A percentile compares a stretch with the other conserved stretches of the same genome.
phyloP scores from a whole-genome alignment of 2,329 filamentous ascomycete genomes.

The Colletotrichum eremochloae region DNA sequence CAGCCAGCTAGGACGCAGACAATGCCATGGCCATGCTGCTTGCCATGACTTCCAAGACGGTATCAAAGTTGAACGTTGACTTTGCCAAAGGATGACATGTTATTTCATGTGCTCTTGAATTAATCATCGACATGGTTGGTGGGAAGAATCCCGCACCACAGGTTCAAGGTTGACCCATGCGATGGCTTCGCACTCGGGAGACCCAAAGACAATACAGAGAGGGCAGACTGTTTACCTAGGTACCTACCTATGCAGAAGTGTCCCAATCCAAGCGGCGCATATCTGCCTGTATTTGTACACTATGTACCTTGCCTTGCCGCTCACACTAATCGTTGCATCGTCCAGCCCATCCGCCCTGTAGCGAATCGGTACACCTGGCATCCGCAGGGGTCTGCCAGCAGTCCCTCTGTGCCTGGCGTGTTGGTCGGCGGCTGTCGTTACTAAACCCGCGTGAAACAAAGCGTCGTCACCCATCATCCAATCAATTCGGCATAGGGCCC shows the following conservation, averaged over 20 bases:
- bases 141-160: slow-evolving; percentile 15
- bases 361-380: slow-evolving; percentile 36
- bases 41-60: neutral
- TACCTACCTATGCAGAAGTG: neutral
- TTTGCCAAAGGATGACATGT: neutral
- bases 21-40: neutral
- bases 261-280: neutral
- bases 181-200: slow-evolving; percentile 29
- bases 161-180: slow-evolving; percentile 16
- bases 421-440: slow-evolving; percentile 39
- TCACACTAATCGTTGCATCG: slow-evolving; percentile 26
- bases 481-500: slow-evolving; percentile 29
- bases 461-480: slow-evolving; percentile 32
- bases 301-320: slow-evolving; percentile 34
- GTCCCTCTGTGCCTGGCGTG: slow-evolving; percentile 30
- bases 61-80: neutral
- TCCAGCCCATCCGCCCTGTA: slow-evolving; percentile 5
- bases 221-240: too few relatives aligned
- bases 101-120: neutral
- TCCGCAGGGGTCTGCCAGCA: slow-evolving; percentile 34
- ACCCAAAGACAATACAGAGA: neutral
- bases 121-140: slow-evolving; percentile 23
- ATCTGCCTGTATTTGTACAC: neutral
- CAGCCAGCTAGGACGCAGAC: neutral
- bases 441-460: slow-evolving; percentile 40